Evolutionary conservation across 345 rosid species (phyloP).

Genomic region (Cardamine chenopodiifolia): DNA sequence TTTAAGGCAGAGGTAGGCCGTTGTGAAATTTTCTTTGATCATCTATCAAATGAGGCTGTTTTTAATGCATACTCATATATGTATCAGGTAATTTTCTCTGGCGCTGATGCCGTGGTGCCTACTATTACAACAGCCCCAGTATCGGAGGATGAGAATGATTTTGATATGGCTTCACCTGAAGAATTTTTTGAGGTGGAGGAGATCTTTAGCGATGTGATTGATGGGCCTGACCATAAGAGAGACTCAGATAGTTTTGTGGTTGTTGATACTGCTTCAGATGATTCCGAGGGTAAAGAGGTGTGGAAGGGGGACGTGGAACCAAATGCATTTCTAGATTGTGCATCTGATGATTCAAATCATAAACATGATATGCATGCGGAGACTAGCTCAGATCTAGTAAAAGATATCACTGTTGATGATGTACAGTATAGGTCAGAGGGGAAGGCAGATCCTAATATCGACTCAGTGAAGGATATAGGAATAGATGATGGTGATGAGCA

Average conservation of each 20-base stretch:
- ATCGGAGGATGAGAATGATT: slow-evolving; percentile 65
- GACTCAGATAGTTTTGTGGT: slow-evolving; percentile 46
- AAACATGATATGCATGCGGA: slow-evolving; percentile 53
- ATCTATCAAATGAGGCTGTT: slow-evolving; percentile 45
- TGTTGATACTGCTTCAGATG: slow-evolving; percentile 45
- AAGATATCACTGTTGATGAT: slow-evolving; percentile 94
- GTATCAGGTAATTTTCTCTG: slow-evolving; percentile 90
- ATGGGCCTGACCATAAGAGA: slow-evolving; percentile 62
- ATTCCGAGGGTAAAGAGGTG: slow-evolving; percentile 56
- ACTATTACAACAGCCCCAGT: slow-evolving; percentile 52
- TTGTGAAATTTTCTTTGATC: slow-evolving; percentile 38
- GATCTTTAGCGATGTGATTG: slow-evolving; percentile 75
- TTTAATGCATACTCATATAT: slow-evolving; percentile 72
- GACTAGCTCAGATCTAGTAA: slow-evolving; percentile 62
- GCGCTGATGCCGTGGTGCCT: slow-evolving; percentile 71
- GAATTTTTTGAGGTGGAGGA: slow-evolving; percentile 98
- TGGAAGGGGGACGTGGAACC: slow-evolving; percentile 72
- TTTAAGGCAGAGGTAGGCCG: slow-evolving; percentile 89
- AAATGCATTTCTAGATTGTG: slow-evolving; percentile 72
- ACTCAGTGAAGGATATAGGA: slow-evolving; percentile 79
- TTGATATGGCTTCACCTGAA: slow-evolving; percentile 78
- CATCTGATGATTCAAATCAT: slow-evolving; percentile 66
- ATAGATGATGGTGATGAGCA: slow-evolving; percentile 68
- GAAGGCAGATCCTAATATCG: slow-evolving; percentile 52
- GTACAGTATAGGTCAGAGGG: slow-evolving; percentile 68